A percentile compares a stretch with the other conserved stretches of the same genome.
phyloP scores from a whole-genome alignment of 345 rosid species.

The Hibiscus tridactylites region DNA sequence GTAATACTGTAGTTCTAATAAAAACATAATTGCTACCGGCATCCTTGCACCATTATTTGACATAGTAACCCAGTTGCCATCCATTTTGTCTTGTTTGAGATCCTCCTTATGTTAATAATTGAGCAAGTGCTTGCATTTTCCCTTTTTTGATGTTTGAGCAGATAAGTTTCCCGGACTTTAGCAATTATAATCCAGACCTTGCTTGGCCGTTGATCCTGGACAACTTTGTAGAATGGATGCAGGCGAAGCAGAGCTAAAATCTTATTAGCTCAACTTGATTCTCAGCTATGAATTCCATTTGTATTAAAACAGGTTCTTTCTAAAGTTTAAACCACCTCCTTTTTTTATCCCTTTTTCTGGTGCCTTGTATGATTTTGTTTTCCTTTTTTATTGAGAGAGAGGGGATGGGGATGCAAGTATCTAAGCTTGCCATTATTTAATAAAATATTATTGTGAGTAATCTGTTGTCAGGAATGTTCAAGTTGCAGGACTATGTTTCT shows the following conservation, averaged over 20 bases:
- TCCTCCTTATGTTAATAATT: not conserved
- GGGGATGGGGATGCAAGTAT: no score
- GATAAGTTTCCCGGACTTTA: slow-evolving; percentile 86
- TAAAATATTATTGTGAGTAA: no score
- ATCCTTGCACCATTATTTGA: not conserved
- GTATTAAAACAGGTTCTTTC: slow-evolving; percentile 24
- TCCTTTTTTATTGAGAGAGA: no score
- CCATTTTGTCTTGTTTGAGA: not conserved
- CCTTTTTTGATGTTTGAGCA: slow-evolving; percentile 26
- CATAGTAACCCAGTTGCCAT: not conserved
- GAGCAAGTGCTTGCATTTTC: not conserved
- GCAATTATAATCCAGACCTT: slow-evolving; percentile 74
- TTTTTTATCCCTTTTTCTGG: not conserved
- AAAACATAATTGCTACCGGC: not conserved
- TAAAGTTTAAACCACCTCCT: not conserved
- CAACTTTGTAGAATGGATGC: slow-evolving; percentile 98
- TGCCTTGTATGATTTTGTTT: no score
- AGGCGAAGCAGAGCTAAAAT: slow-evolving; percentile 51
- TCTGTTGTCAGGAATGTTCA: no score
- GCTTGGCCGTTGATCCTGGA: slow-evolving; percentile 98
- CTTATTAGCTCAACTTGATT: slow-evolving; percentile 18
- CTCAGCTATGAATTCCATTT: slow-evolving; percentile 39
- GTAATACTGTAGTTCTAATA: not conserved
- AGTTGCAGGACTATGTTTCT: not conserved
- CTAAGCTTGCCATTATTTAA: no score